These are phyloP conservation scores for Ligustrum vulgare DNA, from an alignment of 257 asterid genomes.

Conservation along the genomic window DNA sequence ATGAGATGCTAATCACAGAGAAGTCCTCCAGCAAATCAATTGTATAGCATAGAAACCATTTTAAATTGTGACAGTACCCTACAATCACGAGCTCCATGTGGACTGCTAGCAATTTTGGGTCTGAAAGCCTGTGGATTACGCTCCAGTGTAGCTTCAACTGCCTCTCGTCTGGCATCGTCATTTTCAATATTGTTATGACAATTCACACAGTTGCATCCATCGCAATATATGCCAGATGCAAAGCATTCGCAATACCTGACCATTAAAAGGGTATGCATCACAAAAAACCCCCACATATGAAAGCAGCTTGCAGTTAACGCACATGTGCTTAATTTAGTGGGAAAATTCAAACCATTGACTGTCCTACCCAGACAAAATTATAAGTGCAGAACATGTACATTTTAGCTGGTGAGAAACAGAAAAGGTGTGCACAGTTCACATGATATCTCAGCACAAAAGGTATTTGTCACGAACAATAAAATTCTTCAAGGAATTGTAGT, in stretches of 20 bases:
- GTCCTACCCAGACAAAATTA: not conserved
- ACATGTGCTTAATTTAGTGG: not conserved
- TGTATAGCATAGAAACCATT: not conserved
- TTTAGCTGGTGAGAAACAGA: not conserved
- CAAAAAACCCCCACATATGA: not conserved
- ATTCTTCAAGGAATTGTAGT: not conserved
- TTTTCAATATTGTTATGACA: constrained; percentile 85
- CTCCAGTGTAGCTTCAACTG: constrained; percentile 86
- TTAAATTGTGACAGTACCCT: constrained; percentile 47
- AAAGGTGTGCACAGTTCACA: not conserved
- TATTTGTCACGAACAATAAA: not conserved
- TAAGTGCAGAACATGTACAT: not conserved
- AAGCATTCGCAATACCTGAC: constrained; percentile 96
- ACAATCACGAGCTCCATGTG: constrained; percentile 77
- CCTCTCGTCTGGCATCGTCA: constrained; percentile 84
- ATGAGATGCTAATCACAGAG: constrained; percentile 12
- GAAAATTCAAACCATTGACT: constrained; percentile 6
- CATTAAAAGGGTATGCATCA: constrained; percentile 27
- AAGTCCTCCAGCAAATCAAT: not conserved
- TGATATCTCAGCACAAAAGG: not conserved
- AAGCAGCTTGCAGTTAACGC: not conserved
- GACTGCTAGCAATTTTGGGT: constrained; percentile 94
- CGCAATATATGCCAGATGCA: constrained; percentile 91
- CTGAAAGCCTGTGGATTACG: constrained; percentile 96
- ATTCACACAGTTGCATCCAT: constrained; percentile 89